Evolutionary conservation across 2,329 filamentous ascomycete genomes (phyloP), one percentile per base, ranked within the genome.

Genomic region (Trichothecium sympodiale): DNA sequence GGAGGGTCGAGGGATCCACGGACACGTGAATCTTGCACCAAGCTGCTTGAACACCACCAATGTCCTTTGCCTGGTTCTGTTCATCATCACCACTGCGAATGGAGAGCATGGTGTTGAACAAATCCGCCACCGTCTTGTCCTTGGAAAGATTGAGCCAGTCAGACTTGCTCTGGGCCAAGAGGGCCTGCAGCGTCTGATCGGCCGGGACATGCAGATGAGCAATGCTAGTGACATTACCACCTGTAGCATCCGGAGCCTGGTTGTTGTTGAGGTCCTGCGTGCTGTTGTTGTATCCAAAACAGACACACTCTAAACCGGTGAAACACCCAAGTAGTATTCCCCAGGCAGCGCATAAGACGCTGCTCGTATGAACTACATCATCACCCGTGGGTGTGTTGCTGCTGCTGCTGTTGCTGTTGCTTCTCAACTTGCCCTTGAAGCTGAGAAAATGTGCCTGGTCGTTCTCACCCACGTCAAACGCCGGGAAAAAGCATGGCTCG

Each of bases 91-190:
- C 3, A 47, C 46, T 17, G 46, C 41, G 52, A 33, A 57, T 58
- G 2, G 61, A 60, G 2, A 69, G 39, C 54, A 61, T 26, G 0
- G 65, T 66, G 44, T 69, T 68, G 49, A 66, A 68, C 1, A 66
- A 45, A 5, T 47, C 52, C 13, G 50, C 48, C 20, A 6, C 10
- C 6, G 20, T 25, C 20, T 25, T 10, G 10, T 10, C 10, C 20
- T 25, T 10, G 20, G 20, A 25, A 10, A 25, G 20, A 6, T 6
- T 6, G 6, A 25, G 6, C 20, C 6, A 6, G 20, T 25, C 10
- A 3, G 32, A 33, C 31, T n/a, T 34, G 15, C 18, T 29, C 34
- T 29, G 25, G 15, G 29, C 15, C n/a, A 39, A 28, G 4, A 36
- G 14, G 12, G 14, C 17, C n/a, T 39, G 34, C 25, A 39, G 14